Evolutionary conservation across 2,329 filamentous ascomycete species (phyloP), one percentile per base, ranked within the genome.

Genomic region (Dactylellina sp.): DNA sequence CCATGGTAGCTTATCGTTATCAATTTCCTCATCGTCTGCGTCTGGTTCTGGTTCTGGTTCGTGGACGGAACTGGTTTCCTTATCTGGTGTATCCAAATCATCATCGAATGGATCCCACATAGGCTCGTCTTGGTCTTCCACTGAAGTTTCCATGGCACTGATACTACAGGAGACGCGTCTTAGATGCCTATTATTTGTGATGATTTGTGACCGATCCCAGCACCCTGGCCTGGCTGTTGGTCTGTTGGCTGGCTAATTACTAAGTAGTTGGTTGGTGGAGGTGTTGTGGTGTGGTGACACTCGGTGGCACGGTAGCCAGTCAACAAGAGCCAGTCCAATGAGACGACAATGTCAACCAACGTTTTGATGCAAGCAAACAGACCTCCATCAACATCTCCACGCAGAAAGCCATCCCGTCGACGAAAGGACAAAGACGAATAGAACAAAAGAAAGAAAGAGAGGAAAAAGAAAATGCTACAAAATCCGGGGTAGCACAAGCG

Each of bases 401-500:
- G 39, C 39, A 42, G 16, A 42, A 18, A 42, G 14, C 3, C 12
- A 32, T 32, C 28, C 9, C 9, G 9, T 32, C 28, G 28, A 32
- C 28, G 9, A 9, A 32, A 32, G 28, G 9, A 24, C 9, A 47
- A 47, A 20, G 20, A 20, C n/a, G 12, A 9, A 20, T 9, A 47
- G 49, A n/a, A 25, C 11, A 40, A 40, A 4, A 14, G 37, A 40
- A 40, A 7, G 5, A 40, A 40, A 40, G 14, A 40, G 14, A 40
- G 37, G 4, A 16, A 40, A 7, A 44, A 47, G 14, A 22, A 39
- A 18, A 20, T n/a, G n/a, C n/a, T n/a, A n/a, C n/a, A 32, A 24
- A 35, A 42, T 62, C 28, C 37, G 55, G 32, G 61, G 70, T 74
- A 20, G 46, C 70, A 74, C 70, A 66, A 72, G 42, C 53, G 70